Evolutionary conservation across 139 green algal species (phyloP), one percentile per base, ranked within the genome.

Genomic region (Micractinium conductrix): DNA sequence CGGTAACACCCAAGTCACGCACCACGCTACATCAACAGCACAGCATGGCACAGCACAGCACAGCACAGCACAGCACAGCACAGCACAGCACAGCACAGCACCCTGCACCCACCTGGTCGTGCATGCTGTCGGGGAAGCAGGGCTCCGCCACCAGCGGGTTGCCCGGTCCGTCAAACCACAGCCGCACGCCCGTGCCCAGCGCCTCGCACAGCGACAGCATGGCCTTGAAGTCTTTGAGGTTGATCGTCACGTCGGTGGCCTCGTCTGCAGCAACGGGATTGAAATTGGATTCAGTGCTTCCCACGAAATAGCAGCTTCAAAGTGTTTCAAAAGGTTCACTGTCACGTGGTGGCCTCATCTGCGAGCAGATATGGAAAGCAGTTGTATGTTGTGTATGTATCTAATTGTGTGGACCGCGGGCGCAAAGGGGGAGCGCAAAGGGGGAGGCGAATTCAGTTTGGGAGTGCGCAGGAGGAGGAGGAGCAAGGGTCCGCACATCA

Each of bases 211-310:
- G 85, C 7, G 42, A 45, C 68, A 95, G 76, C 86, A 96, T 90
- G 33, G 80, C 67, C n/a, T 84, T 89, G 81, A 95, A 94, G 80
- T 96, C 93, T 43, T 93, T 93, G 19, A 96, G 63, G 86, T 97
- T 96, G 86, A 96, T 93, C 10, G 91, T 96, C 17, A 94, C 91
- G 38, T 96, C 92, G 19, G 75, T 50, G 1, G 81, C 43, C 28
- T 79, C 68, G 1, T 82, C 70, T 87, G 74, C 37, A 71, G 63
- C 30, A 71, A n/a, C n/a, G n/a, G n/a, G n/a, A n/a, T n/a, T n/a
- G n/a, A n/a, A n/a, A n/a, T n/a, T n/a, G n/a, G n/a, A n/a, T n/a
- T n/a, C n/a, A n/a, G n/a, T n/a, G n/a, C n/a, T n/a, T n/a, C n/a
- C n/a, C n/a, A n/a, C n/a, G n/a, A n/a, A n/a, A n/a, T n/a, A n/a